A percentile compares a stretch with the other conserved stretches of the same genome.
Conservation (phyloP, 345 rosid genomes). For the Ceriops tagal region DNA sequence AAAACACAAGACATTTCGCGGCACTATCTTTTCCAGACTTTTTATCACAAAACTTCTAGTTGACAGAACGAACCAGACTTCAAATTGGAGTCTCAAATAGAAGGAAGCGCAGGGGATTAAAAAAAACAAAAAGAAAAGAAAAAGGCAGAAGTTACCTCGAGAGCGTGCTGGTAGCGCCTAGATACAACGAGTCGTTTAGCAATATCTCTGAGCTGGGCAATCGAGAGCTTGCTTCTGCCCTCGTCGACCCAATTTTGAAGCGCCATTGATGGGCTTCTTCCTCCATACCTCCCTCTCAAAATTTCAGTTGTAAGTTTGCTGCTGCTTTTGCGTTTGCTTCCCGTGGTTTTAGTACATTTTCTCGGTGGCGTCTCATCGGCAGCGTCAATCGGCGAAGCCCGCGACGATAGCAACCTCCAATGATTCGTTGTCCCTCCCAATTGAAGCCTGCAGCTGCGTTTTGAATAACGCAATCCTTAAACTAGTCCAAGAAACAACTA, state of each 20-base stretch:
- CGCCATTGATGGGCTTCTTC: conserved; percentile 24
- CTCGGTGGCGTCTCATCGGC: not conserved
- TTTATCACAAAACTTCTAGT: too few relatives aligned
- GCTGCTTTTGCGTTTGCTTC: not conserved
- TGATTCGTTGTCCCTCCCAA: not conserved
- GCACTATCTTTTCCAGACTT: too few relatives aligned
- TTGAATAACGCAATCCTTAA: not conserved
- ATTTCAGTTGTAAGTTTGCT: conserved; percentile 27
- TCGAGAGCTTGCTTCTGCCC: conserved; percentile 32
- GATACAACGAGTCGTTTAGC: conserved; percentile 31
- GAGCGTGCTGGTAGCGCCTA: conserved; percentile 46
- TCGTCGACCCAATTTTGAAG: conserved; percentile 32
- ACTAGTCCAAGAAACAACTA: not conserved
- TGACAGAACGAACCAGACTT: too few relatives aligned
- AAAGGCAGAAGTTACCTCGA: conserved; percentile 35
- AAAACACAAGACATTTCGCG: too few relatives aligned
- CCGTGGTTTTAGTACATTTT: not conserved
- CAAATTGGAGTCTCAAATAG: too few relatives aligned
- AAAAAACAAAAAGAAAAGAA: too few relatives aligned
- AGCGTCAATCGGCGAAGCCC: conserved; percentile 11
- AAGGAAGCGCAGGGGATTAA: not conserved
- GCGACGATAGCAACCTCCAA: conserved; percentile 30
- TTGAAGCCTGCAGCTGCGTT: not conserved
- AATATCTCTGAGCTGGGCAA: conserved; percentile 42
- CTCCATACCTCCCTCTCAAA: conserved; percentile 31